Conservation (phyloP, 352 stramenopile species). For the Aphanomyces astaci region DNA sequence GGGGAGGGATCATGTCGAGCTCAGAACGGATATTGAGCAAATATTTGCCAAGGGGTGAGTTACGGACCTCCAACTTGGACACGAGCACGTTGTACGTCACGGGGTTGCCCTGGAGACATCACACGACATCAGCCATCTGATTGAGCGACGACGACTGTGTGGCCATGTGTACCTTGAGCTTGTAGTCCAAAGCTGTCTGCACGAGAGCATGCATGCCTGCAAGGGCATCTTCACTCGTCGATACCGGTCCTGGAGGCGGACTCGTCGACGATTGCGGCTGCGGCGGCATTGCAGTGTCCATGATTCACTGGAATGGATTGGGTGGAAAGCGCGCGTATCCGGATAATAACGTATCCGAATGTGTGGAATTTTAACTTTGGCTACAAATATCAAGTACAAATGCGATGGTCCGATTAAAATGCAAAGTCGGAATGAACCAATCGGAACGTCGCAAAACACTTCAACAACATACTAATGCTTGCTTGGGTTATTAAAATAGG, state of each 20-base stretch:
- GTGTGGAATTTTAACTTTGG: neutral
- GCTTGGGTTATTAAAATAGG: neutral
- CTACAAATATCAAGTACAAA: conserved; percentile 4
- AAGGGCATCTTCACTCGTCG: conserved; percentile 43
- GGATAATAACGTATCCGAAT: neutral
- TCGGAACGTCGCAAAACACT: no score
- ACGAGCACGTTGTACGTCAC: conserved; percentile 67
- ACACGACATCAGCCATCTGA: neutral
- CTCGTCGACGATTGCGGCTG: neutral
- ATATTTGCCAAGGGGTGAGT: no score
- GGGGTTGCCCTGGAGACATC: conserved; percentile 47
- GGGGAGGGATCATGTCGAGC: conserved; percentile 8
- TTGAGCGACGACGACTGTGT: neutral
- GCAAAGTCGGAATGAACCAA: no score
- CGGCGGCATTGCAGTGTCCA: neutral
- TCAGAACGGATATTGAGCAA: no score
- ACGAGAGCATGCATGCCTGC: conserved; percentile 72
- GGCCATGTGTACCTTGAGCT: conserved; percentile 46
- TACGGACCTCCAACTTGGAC: conserved; percentile 51
- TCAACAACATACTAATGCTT: no score
- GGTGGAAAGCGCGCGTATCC: conserved; percentile 6
- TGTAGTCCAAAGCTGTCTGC: conserved; percentile 71
- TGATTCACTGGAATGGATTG: neutral
- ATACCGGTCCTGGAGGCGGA: neutral
- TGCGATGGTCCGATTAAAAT: no score